phyloP scores from a whole-genome alignment of 495 filamentous ascomycete genomes.

The Trichoderma asperelloides region DNA sequence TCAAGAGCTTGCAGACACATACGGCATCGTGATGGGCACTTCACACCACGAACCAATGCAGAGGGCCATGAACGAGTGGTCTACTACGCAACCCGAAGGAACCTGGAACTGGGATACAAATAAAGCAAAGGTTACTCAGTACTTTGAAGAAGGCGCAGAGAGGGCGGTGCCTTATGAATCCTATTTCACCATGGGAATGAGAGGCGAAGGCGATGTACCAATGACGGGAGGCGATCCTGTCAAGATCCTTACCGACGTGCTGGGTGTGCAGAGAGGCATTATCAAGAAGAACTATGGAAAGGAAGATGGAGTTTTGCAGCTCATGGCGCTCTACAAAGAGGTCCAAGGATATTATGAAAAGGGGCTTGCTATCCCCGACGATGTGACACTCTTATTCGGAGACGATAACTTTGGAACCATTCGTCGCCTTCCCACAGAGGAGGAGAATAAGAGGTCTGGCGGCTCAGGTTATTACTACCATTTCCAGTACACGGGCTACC shows the following conservation, averaged over 20 bases:
- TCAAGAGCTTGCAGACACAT: slow-evolving; percentile 60
- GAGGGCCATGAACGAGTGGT: slow-evolving; percentile 61
- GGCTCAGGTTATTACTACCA: slow-evolving; percentile 74
- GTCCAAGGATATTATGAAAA: slow-evolving; percentile 59
- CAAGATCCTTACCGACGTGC: slow-evolving; percentile 42
- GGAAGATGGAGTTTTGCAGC: slow-evolving; percentile 52
- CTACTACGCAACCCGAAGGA: slow-evolving; percentile 41
- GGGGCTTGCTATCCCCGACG: slow-evolving; percentile 59
- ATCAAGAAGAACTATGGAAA: slow-evolving; percentile 46
- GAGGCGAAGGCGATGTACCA: slow-evolving; percentile 57
- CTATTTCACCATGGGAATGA: slow-evolving; percentile 65
- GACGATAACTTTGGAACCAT: slow-evolving; percentile 73
- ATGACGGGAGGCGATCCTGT: slow-evolving; percentile 45
- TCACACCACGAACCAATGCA: slow-evolving; percentile 70
- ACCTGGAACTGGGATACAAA: slow-evolving; percentile 64
- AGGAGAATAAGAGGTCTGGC: slow-evolving; percentile 51
- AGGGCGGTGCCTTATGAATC: slow-evolving; percentile 55
- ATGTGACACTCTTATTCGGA: slow-evolving; percentile 64
- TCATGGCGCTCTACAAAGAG: slow-evolving; percentile 67
- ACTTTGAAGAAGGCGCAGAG: slow-evolving; percentile 57
- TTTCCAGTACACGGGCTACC: slow-evolving; percentile 62
- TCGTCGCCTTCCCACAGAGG: slow-evolving; percentile 51
- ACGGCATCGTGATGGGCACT: slow-evolving; percentile 61
- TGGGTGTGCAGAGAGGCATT: slow-evolving; percentile 50
- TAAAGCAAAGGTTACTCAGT: slow-evolving; percentile 53